A percentile compares a stretch with the other conserved stretches of the same genome.
These are phyloP conservation scores for Amaranthus cruentus DNA, from an alignment of 148 eudicot genomes.

Conservation along the genomic window DNA sequence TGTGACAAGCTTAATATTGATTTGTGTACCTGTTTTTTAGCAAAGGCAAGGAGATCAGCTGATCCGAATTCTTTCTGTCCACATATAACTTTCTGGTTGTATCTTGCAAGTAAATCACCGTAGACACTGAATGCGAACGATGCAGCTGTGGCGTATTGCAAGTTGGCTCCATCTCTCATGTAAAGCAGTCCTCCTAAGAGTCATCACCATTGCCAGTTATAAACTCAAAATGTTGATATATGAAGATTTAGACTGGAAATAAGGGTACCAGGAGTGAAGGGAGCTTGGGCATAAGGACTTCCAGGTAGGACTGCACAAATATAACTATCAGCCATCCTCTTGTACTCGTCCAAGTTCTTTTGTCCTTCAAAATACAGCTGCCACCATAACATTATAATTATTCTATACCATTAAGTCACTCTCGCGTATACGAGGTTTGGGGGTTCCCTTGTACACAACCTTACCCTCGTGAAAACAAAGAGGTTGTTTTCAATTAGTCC, in stretches of 20 bases:
- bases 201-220: neutral
- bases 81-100: constrained; percentile 54
- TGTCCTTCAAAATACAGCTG: constrained; percentile 63
- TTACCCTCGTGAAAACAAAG: too few relatives aligned
- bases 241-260: neutral
- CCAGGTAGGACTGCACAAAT: constrained; percentile 64
- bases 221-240: neutral
- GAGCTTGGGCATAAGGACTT: constrained; percentile 60
- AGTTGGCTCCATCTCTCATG: constrained; percentile 88
- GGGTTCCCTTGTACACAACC: too few relatives aligned
- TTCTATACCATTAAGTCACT: too few relatives aligned
- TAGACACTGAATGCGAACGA: constrained; percentile 62
- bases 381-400: neutral
- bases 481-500: too few relatives aligned
- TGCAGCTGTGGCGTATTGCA: constrained; percentile 67
- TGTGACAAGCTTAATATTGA: neutral
- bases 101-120: constrained; percentile 52
- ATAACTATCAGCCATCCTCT: constrained; percentile 55
- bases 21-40: constrained; percentile 64
- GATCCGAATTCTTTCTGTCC: constrained; percentile 44
- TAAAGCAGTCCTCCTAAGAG: constrained; percentile 63
- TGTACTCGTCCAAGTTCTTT: constrained; percentile 41
- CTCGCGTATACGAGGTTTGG: too few relatives aligned
- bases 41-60: constrained; percentile 47
- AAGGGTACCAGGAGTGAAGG: constrained; percentile 57